Percentiles rank a stretch among this genome's conserved stretches.
These are phyloP conservation scores for Collybia sp. DNA, from an alignment of 768 basidiomycete genomes.

Conservation along the genomic window DNA sequence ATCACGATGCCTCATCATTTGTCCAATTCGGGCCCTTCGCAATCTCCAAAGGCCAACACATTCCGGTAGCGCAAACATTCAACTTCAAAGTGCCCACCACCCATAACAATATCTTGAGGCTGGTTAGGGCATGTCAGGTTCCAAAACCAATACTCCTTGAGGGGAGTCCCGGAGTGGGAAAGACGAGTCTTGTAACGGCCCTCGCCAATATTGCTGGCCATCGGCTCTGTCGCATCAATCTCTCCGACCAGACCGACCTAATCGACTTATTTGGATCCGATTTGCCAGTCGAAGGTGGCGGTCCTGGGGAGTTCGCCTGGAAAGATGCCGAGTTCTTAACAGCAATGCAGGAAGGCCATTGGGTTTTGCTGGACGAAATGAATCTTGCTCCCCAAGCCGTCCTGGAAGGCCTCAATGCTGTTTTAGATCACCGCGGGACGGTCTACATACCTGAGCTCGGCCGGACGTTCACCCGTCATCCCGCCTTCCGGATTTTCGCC, in stretches of 20 bases:
- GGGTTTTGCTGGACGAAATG: slow-evolving; percentile 99
- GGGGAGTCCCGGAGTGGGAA: slow-evolving; percentile 97
- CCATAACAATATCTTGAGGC: slow-evolving; percentile 79
- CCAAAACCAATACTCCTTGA: slow-evolving; percentile 90
- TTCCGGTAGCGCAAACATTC: slow-evolving; percentile 43
- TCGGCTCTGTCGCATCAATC: slow-evolving; percentile 85
- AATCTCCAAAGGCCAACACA: slow-evolving; percentile 52
- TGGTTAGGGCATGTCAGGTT: slow-evolving; percentile 86
- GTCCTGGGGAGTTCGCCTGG: slow-evolving; percentile 93
- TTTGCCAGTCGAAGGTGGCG: slow-evolving; percentile 88
- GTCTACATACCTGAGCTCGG: slow-evolving; percentile 95
- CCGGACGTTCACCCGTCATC: slow-evolving; percentile 82
- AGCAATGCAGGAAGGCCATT: slow-evolving; percentile 92
- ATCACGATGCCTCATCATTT: slow-evolving; percentile 26
- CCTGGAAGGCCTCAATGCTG: slow-evolving; percentile 93
- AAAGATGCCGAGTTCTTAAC: slow-evolving; percentile 93
- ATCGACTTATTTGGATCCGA: slow-evolving; percentile 96
- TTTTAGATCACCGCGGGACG: slow-evolving; percentile 91
- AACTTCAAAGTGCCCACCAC: slow-evolving; percentile 89
- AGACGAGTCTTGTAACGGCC: slow-evolving; percentile 89
- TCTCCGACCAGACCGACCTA: slow-evolving; percentile 97
- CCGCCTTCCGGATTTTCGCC: slow-evolving; percentile 94
- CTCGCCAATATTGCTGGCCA: slow-evolving; percentile 79
- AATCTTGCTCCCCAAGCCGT: slow-evolving; percentile 96
- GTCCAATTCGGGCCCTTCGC: slow-evolving; percentile 73